Conservation (phyloP, 139 green algal species). For the Ettlia oleoabundans region DNA sequence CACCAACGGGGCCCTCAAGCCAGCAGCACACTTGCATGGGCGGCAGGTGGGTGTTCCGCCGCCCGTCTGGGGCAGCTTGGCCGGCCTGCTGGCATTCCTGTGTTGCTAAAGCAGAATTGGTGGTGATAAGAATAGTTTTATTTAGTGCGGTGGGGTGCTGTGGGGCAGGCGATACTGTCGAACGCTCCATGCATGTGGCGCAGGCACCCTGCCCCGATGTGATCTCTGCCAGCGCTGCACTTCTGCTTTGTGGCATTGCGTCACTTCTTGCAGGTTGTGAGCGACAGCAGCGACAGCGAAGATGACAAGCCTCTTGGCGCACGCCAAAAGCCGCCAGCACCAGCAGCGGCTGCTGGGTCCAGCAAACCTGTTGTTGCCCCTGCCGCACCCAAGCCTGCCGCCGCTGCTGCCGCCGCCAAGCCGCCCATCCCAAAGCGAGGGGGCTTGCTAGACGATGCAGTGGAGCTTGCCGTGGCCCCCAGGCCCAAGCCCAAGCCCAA, state of each 20-base stretch:
- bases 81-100: neutral
- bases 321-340: constrained; percentile 1
- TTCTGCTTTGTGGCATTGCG: neutral
- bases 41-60: neutral
- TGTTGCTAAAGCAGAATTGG: no score
- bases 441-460: constrained; percentile 21
- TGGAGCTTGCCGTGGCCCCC: constrained; percentile 27
- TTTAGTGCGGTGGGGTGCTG: no score
- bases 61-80: no score
- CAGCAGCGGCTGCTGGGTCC: neutral
- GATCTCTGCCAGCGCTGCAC: no score
- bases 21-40: neutral
- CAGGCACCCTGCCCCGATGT: no score
- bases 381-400: constrained; percentile 38
- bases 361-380: constrained; percentile 15
- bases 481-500: constrained; percentile 38
- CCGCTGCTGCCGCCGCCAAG: no score
- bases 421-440: neutral
- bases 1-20: constrained; percentile 18
- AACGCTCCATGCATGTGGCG: no score
- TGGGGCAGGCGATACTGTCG: no score
- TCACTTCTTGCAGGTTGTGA: neutral
- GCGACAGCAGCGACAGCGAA: constrained; percentile 46
- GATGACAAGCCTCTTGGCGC: constrained; percentile 52
- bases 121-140: no score